Percentiles rank a stretch among this genome's conserved stretches.
phyloP scores from a whole-genome alignment of 192 early-diverging fungal genomes.

The Thamnidium elegans region DNA sequence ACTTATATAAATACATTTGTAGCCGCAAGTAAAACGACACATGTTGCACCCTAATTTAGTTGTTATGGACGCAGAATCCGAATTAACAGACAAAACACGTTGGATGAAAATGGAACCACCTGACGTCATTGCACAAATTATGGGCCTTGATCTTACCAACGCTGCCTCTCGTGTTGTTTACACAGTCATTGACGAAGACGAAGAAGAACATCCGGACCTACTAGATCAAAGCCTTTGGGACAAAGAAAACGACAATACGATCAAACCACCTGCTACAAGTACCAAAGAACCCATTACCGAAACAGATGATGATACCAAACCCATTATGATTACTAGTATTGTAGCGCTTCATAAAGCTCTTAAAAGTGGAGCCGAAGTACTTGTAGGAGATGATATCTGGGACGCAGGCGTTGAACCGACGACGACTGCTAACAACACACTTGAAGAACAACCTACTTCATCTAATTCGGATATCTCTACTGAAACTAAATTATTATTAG shows the following conservation, averaged over 20 bases:
- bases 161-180: slow-evolving; percentile 40
- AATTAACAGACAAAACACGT: slow-evolving; percentile 43
- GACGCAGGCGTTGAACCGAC: not conserved
- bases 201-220: not conserved
- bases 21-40: slow-evolving; percentile 47
- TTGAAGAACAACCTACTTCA: not conserved
- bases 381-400: slow-evolving; percentile 41
- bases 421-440: not conserved
- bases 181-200: not conserved
- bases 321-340: slow-evolving; percentile 36
- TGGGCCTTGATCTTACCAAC: slow-evolving; percentile 55
- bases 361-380: slow-evolving; percentile 42
- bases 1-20: not conserved
- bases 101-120: slow-evolving; percentile 60
- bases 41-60: slow-evolving; percentile 55
- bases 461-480: slow-evolving; percentile 1
- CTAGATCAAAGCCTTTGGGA: not conserved
- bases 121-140: slow-evolving; percentile 56
- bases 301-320: not conserved
- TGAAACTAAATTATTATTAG: slow-evolving; percentile 30
- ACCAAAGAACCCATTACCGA: slow-evolving; percentile 14
- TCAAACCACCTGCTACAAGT: not conserved
- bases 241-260: not conserved
- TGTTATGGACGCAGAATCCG: slow-evolving; percentile 36
- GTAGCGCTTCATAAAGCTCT: slow-evolving; percentile 37